These are phyloP conservation scores for Aureobasidium sp. DNA, from an alignment of 2,329 filamentous ascomycete species.

Conservation along the genomic window DNA sequence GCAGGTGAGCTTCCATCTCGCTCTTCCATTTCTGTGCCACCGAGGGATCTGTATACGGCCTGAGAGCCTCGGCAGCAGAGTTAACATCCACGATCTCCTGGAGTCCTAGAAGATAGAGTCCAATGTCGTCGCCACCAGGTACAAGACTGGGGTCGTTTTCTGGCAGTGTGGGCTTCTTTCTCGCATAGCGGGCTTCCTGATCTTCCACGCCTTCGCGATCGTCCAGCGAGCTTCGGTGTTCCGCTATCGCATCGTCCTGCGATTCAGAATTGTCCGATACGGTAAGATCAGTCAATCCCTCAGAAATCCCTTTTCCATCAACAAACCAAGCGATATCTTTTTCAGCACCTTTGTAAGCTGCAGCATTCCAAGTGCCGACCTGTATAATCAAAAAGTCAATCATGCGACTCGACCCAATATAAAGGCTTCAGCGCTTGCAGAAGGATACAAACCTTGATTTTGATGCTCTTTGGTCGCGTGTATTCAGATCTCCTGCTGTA, in stretches of 20 bases:
- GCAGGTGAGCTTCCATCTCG: conserved; percentile 64
- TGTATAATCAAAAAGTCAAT: conserved; percentile 38
- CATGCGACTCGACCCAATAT: not conserved
- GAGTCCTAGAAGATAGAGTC: conserved; percentile 79
- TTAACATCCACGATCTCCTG: conserved; percentile 89
- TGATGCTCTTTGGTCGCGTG: conserved; percentile 61
- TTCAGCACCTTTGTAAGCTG: conserved; percentile 72
- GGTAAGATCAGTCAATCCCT: conserved; percentile 49
- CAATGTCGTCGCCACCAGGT: conserved; percentile 60
- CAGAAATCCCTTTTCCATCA: conserved; percentile 60
- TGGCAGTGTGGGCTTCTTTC: conserved; percentile 35
- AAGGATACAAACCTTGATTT: conserved; percentile 37
- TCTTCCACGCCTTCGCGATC: conserved; percentile 37
- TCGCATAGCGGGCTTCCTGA: conserved; percentile 38
- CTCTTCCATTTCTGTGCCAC: conserved; percentile 72
- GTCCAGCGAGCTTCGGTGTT: conserved; percentile 16
- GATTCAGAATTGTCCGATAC: conserved; percentile 19
- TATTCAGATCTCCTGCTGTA: conserved; percentile 72
- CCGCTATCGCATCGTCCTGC: conserved; percentile 11
- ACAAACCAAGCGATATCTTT: conserved; percentile 91
- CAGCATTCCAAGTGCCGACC: conserved; percentile 93
- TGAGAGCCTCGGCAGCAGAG: conserved; percentile 68
- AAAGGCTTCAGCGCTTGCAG: not conserved
- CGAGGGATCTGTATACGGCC: conserved; percentile 63
- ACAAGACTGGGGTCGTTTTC: conserved; percentile 37